These are phyloP conservation scores for Fusarium neocosmosporiellum DNA, from an alignment of 2,329 filamentous ascomycete genomes.

Conservation along the genomic window DNA sequence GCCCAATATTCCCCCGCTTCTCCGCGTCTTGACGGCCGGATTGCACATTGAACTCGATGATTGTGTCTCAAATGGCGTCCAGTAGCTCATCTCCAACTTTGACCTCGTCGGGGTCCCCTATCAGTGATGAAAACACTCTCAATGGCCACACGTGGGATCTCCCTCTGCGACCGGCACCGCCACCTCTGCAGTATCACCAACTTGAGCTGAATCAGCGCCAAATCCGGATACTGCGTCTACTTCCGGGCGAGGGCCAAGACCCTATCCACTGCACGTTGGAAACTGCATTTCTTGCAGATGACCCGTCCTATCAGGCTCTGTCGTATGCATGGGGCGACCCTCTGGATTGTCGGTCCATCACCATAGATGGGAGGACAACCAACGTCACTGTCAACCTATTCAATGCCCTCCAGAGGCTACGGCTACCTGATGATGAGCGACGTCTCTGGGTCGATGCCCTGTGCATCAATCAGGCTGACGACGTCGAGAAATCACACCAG, in stretches of 20 bases:
- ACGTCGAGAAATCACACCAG: constrained; percentile 9
- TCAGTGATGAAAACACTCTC: background rate
- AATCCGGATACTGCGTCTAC: constrained; percentile 9
- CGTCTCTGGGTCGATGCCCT: constrained; percentile 2
- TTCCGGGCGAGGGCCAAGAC: background rate
- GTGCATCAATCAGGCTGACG: constrained; percentile 21
- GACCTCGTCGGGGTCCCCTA: background rate
- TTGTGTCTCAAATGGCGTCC: background rate
- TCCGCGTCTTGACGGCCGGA: background rate
- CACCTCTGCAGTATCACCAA: background rate
- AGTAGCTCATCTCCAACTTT: background rate
- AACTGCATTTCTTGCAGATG: background rate
- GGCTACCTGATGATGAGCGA: background rate
- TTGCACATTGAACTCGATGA: background rate
- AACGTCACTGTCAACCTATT: background rate
- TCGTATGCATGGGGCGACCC: constrained; percentile 8
- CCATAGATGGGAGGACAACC: background rate
- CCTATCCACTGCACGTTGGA: background rate
- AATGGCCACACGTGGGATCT: background rate
- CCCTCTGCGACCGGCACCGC: background rate
- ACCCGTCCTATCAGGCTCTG: background rate
- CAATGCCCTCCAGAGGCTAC: constrained; percentile 2
- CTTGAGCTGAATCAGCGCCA: background rate
- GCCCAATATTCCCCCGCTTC: background rate
- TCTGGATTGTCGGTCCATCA: background rate